Evolutionary conservation across 1,139 yeast genomes (phyloP), one percentile per base, ranked within the genome.

Genomic region (Magnusiomyces suaveolens): DNA sequence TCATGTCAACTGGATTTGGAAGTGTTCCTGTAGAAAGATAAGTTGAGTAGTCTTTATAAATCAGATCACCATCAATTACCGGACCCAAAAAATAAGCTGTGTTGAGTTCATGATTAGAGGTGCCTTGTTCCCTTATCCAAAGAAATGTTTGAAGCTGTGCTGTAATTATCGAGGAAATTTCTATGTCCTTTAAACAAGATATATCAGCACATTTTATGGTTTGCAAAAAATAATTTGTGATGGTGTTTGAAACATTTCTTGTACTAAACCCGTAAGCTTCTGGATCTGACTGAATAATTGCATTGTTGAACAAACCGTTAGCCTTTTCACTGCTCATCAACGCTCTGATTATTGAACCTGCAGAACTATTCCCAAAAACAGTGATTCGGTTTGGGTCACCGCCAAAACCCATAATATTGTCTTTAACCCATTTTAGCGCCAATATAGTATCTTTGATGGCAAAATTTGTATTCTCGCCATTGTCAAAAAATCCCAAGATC

Each of bases 331-430:
- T 52, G 36, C 65, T 60, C 47, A 65, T 50, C 46, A 67, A 55
- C 2, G 67, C 64, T 24, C 68, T 57, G 32, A 66, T 60, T 58
- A 65, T 47, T 0, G 69, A 63, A 0, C 69, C 74, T 10, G 75
- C 75, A 20, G 75, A 71, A 53, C 70, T 64, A 59, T 72, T 69
- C 10, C 75, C 75, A 57, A 66, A 67, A 20, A 72, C 57, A 1
- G 73, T 70, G 29, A 72, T 62, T 46, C 61, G 63, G 10, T 61
- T 56, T 2, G 70, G 63, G 55, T 72, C 64, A 12, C 75, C 75
- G 24, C 74, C 74, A 59, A 71, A 70, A 24, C 39, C 51, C 0
- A 54, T 63, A 52, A 70, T 69, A 54, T 72, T 71, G 38, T 60
- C 59, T 52, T 66, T 57, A n/a, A 71, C 67, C 75, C 75, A 72